Percentiles rank a stretch among this genome's conserved stretches.
Conservation (phyloP, 1,284 basidiomycete species). For the Cerioporus squamosus region DNA sequence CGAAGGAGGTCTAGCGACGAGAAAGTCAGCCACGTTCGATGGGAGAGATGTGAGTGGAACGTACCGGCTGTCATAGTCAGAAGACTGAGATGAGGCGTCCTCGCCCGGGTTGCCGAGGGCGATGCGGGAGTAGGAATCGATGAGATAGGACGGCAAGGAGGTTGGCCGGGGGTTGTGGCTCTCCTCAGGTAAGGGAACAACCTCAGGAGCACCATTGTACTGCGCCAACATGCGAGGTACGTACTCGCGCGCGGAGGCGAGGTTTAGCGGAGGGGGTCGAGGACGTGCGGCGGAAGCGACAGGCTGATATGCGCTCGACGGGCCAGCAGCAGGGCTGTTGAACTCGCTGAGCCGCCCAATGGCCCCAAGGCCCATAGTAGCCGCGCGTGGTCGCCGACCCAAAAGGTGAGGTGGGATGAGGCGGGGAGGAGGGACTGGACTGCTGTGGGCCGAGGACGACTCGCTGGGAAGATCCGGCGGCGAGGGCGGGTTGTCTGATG, state of each 20-base stretch:
- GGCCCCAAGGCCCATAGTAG: slow-evolving; percentile 2
- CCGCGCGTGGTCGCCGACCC: slow-evolving; percentile 4
- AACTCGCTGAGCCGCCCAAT: not conserved
- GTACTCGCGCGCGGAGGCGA: slow-evolving; percentile 14
- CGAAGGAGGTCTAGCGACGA: not conserved
- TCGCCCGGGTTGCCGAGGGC: slow-evolving; percentile 7
- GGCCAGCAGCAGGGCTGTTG: not conserved
- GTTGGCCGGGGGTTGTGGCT: slow-evolving; percentile 13
- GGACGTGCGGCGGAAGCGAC: not conserved
- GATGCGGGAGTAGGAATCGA: slow-evolving; percentile 23
- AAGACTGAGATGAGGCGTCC: not conserved
- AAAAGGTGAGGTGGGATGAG: not conserved
- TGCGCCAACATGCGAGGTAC: slow-evolving; percentile 3
- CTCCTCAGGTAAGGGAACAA: not conserved
- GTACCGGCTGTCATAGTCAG: no score
- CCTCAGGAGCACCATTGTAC: slow-evolving; percentile 10
- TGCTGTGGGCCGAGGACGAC: slow-evolving; percentile 10
- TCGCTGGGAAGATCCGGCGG: slow-evolving; percentile 2
- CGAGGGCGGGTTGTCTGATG: not conserved
- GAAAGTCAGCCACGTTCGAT: not conserved
- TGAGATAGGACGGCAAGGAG: slow-evolving; percentile 31
- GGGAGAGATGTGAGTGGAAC: no score
- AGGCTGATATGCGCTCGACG: not conserved
- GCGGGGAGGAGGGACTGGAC: not conserved
- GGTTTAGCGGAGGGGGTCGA: slow-evolving; percentile 26